Base-by-base conservation (phyloP, 192 early-diverging fungal species). In the Coemansia sp. region DNA sequence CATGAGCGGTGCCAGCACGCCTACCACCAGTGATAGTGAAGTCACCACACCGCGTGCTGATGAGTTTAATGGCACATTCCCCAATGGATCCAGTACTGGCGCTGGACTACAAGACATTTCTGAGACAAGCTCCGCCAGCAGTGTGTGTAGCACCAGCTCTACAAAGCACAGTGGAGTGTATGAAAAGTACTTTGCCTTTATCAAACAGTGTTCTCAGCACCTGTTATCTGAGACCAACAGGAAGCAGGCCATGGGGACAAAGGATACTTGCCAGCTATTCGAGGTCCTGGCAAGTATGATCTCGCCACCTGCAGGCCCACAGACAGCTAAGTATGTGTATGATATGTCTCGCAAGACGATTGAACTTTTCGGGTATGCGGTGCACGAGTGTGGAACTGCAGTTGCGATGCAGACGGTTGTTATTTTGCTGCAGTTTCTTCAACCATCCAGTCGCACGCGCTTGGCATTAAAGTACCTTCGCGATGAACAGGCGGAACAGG, bases 301-400 rank as follows among this genome's bases (percentile, higher is more conserved):
- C 17, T 46, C 57, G 11, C 68, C 65, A 8, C 59, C 63, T 22
- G 20, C 63, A 0, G 30, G 32, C 4, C 23, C 59, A 2, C 11
- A 23, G 23, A 21, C 59, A 21, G 20, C 25, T 36, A 57, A 61
- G 64, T 59, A 61, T 52, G 69, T 61, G 6, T 14, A 20, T 3
- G 32, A 54, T 29, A 52, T 67, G 39, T 17, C 55, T 33, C 78
- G 61, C 36, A 67, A 75, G 10, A 51, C 52, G 0, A 29, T 75
- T 6, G 31, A 70, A 54, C 66, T 60, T 27, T 72, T 81, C 58
- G 78, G 78, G 2, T 75, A 75, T 31, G 78, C 78, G 0, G 70
- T 60, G 0, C 63, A 59, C 2, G 73, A 75, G 33, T 54, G 61
- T 29, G 73, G 78, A 20, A 55, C 58, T 2, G 11, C 20, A 6